phyloP scores from a whole-genome alignment of 2,329 filamentous ascomycete genomes.

The Stylonectria norvegica region DNA sequence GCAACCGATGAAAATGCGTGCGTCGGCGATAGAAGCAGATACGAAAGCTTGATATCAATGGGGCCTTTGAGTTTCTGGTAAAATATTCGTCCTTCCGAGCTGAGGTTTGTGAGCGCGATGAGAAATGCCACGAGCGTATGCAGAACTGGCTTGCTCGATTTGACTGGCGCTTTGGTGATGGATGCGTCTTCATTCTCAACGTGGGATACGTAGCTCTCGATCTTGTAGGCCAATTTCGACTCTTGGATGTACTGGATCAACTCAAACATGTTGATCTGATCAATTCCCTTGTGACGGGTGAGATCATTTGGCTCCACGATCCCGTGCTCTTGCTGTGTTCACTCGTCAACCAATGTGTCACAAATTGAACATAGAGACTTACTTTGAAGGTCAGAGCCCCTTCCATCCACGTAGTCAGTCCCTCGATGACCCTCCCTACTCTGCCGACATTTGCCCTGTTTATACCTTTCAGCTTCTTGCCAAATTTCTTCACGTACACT shows the following conservation, averaged over 20 bases:
- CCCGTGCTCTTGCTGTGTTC: conserved; percentile 52
- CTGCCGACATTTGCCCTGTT: conserved; percentile 91
- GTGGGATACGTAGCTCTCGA: conserved; percentile 79
- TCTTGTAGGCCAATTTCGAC: conserved; percentile 89
- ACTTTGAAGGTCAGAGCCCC: conserved; percentile 49
- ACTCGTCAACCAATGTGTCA: background rate
- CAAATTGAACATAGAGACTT: conserved; percentile 9
- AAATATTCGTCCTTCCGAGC: conserved; percentile 65
- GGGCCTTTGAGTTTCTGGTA: conserved; percentile 47
- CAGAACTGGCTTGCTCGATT: conserved; percentile 46
- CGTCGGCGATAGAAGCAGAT: conserved; percentile 86
- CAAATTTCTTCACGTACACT: conserved; percentile 81
- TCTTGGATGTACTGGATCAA: conserved; percentile 83
- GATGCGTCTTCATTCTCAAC: conserved; percentile 46
- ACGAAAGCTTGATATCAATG: conserved; percentile 64
- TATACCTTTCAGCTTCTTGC: conserved; percentile 81
- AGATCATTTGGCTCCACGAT: conserved; percentile 68
- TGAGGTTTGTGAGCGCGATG: conserved; percentile 79
- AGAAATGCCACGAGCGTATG: conserved; percentile 63
- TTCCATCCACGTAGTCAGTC: conserved; percentile 67
- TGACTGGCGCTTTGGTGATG: conserved; percentile 19
- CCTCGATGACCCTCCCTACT: conserved; percentile 77
- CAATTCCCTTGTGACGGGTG: conserved; percentile 78
- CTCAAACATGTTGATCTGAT: conserved; percentile 93
- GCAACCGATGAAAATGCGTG: conserved; percentile 88